These are phyloP conservation scores for Aspergillus neoniger DNA, from an alignment of 2,329 filamentous ascomycete species.

Conservation along the genomic window DNA sequence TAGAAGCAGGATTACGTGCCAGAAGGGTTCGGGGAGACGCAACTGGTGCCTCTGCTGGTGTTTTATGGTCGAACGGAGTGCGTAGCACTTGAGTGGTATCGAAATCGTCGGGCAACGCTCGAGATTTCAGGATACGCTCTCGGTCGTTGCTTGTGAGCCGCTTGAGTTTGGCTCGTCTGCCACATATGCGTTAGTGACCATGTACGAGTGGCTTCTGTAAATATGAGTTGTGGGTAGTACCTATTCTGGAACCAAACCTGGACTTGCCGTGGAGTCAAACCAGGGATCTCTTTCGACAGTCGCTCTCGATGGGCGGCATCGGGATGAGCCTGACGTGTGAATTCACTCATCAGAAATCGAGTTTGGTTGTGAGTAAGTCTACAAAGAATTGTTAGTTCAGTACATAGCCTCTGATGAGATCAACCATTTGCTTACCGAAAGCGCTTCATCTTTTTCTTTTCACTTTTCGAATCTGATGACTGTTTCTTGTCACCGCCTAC, in stretches of 20 bases:
- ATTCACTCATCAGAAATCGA: conserved; percentile 96
- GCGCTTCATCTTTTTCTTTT: conserved; percentile 48
- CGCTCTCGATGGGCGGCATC: conserved; percentile 88
- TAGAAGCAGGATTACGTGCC: conserved; percentile 41
- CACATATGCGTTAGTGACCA: conserved; percentile 15
- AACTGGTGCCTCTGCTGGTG: conserved; percentile 51
- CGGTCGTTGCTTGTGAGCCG: conserved; percentile 62
- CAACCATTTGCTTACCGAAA: conserved; percentile 39
- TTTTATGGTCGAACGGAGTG: conserved; percentile 52
- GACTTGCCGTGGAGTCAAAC: conserved; percentile 86
- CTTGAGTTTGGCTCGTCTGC: conserved; percentile 63
- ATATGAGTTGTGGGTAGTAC: conserved; percentile 50
- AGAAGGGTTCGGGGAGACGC: conserved; percentile 47
- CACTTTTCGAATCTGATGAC: conserved; percentile 30
- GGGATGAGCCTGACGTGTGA: conserved; percentile 89
- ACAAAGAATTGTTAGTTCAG: conserved; percentile 12
- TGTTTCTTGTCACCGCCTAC: conserved; percentile 33
- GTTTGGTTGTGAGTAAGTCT: conserved; percentile 96
- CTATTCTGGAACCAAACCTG: conserved; percentile 99
- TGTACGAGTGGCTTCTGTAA: neutral
- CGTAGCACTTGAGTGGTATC: conserved; percentile 62
- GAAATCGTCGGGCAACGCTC: conserved; percentile 61
- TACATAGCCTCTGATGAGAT: neutral
- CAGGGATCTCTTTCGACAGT: conserved; percentile 85
- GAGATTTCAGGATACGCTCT: conserved; percentile 62